Percentiles rank a stretch among this genome's conserved stretches.
phyloP scores from a whole-genome alignment of 2,329 filamentous ascomycete species.

The Cercospora canescens region DNA sequence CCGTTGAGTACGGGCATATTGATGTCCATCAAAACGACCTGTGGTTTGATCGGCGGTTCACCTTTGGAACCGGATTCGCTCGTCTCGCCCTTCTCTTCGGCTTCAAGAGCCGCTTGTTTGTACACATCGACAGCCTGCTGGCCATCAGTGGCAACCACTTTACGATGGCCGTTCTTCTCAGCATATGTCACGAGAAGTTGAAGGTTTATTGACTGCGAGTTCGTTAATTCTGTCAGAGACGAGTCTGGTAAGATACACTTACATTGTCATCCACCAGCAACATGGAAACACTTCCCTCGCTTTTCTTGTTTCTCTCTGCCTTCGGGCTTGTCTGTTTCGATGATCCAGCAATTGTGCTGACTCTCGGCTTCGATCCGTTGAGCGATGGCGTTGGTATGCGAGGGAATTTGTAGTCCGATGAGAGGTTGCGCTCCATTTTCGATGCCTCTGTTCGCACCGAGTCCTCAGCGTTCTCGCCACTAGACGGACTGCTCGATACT shows the following conservation, averaged over 20 bases:
- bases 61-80: neutral
- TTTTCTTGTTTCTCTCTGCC: slow-evolving; percentile 9
- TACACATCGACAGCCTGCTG: slow-evolving; percentile 51
- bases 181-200: slow-evolving; percentile 34
- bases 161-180: slow-evolving; percentile 40
- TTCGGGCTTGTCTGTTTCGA: slow-evolving; percentile 10
- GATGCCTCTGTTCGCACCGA: neutral
- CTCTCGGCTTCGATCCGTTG: slow-evolving; percentile 17
- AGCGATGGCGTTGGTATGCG: slow-evolving; percentile 23
- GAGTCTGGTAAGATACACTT: neutral
- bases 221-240: neutral
- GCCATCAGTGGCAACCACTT: slow-evolving; percentile 49
- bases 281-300: slow-evolving; percentile 26
- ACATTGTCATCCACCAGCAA: slow-evolving; percentile 38
- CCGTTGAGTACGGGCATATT: slow-evolving; percentile 37
- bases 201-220: slow-evolving; percentile 33
- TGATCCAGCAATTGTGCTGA: slow-evolving; percentile 7
- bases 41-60: slow-evolving; percentile 14
- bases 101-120: slow-evolving; percentile 25
- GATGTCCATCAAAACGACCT: slow-evolving; percentile 46
- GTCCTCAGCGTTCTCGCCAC: neutral
- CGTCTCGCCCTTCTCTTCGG: slow-evolving; percentile 4
- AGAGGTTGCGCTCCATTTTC: slow-evolving; percentile 16
- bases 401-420: slow-evolving; percentile 24
- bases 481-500: slow-evolving; percentile 3